A percentile compares a stretch with the other conserved stretches of the same genome.
Evolutionary conservation across 2,329 filamentous ascomycete species (phyloP).

Genomic region (Pseudogymnoascus sp.): DNA sequence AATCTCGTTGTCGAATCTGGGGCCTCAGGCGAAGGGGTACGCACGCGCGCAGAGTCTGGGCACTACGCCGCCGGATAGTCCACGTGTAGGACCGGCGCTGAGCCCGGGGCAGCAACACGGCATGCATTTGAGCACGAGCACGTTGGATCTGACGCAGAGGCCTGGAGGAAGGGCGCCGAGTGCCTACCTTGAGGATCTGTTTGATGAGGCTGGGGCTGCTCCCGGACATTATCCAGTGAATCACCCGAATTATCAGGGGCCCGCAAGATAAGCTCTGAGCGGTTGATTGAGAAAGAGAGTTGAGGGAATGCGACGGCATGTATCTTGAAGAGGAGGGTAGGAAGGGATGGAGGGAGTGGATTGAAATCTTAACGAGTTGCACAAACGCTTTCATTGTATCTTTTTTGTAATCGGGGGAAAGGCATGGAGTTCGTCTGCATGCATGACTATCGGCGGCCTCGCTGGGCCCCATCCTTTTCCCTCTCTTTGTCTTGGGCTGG

Average conservation of each 20-base stretch:
- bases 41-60: conserved; percentile 37
- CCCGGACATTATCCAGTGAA: background rate
- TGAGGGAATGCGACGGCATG: background rate
- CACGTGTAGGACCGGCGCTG: conserved; percentile 35
- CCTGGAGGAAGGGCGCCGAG: conserved; percentile 65
- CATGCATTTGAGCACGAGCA: conserved; percentile 51
- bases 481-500: background rate
- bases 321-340: background rate
- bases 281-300: background rate
- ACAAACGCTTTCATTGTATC: conserved; percentile 1
- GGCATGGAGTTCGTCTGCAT: background rate
- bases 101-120: conserved; percentile 16
- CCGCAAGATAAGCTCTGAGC: conserved; percentile 14
- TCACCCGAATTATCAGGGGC: conserved; percentile 8
- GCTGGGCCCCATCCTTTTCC: background rate
- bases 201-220: conserved; percentile 57
- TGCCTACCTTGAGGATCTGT: conserved; percentile 81
- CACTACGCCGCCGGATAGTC: conserved; percentile 53
- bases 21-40: conserved; percentile 43
- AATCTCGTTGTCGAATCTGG: conserved; percentile 53
- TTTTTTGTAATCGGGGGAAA: background rate
- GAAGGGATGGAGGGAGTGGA: background rate
- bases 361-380: background rate
- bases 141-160: conserved; percentile 55
- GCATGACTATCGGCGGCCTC: background rate